Percentiles rank a stretch among this genome's conserved stretches.
phyloP scores from a whole-genome alignment of 495 filamentous ascomycete genomes.

The Poronia punctata region DNA sequence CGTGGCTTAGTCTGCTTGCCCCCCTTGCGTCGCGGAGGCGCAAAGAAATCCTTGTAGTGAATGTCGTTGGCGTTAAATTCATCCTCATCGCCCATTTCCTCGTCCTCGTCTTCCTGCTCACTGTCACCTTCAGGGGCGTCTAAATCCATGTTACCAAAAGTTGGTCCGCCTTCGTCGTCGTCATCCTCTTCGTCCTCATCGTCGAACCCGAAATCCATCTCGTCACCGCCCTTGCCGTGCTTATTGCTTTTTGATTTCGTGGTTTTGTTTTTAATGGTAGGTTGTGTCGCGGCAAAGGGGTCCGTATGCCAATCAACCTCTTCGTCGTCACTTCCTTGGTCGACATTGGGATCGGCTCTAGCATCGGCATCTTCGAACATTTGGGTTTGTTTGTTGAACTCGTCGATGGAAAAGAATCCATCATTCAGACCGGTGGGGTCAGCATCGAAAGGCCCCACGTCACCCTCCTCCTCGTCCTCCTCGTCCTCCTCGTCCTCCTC shows the following conservation, averaged over 20 bases:
- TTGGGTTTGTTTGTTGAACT: conserved; percentile 92
- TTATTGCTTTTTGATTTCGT: conserved; percentile 11
- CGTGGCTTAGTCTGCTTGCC: conserved; percentile 37
- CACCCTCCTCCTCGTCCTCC: conserved; percentile 29
- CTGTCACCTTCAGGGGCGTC: conserved; percentile 51
- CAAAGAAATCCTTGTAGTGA: conserved; percentile 86
- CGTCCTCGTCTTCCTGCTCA: conserved; percentile 51
- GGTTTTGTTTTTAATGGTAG: conserved; percentile 4
- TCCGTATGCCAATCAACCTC: conserved; percentile 78
- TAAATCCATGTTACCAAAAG: conserved; percentile 63
- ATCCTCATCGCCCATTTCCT: conserved; percentile 38
- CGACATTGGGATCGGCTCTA: conserved; percentile 53
- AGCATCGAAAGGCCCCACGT: conserved; percentile 33
- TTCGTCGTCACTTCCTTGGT: conserved; percentile 64
- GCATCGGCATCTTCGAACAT: conserved; percentile 78
- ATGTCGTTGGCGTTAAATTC: conserved; percentile 74
- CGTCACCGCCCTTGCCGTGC: conserved; percentile 13
- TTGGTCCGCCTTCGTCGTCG: conserved; percentile 66
- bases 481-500: conserved; percentile 23
- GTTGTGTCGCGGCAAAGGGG: conserved; percentile 39
- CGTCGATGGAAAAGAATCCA: conserved; percentile 95
- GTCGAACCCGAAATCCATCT: conserved; percentile 15
- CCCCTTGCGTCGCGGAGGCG: conserved; percentile 67
- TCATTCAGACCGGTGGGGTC: conserved; percentile 68
- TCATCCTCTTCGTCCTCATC: conserved; percentile 48